Evolutionary conservation across 2,329 filamentous ascomycete species (phyloP).

Genomic region (Rosellinia necatrix): DNA sequence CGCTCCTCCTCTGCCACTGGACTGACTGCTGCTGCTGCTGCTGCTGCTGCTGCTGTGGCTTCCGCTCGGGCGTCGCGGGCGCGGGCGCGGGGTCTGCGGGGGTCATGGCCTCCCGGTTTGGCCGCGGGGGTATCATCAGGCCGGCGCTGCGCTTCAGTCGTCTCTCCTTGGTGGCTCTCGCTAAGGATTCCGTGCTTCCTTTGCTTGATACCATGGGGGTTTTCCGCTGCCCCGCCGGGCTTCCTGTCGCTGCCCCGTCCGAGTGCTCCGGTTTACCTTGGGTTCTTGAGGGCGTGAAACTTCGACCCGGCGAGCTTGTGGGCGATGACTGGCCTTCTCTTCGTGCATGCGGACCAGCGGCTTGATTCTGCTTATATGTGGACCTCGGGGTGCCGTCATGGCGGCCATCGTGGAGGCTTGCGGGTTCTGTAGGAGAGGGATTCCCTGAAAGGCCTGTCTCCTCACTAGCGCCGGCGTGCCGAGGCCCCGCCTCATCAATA

Average conservation of each 20-base stretch:
- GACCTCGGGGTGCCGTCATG: neutral
- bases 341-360: neutral
- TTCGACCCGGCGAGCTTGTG: neutral
- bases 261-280: neutral
- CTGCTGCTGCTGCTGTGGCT: no score
- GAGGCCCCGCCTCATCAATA: neutral
- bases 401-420: neutral
- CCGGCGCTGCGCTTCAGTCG: constrained; percentile 29
- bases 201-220: constrained; percentile 28
- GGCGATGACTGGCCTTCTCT: neutral
- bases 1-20: constrained; percentile 13
- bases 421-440: neutral
- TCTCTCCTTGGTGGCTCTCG: constrained; percentile 32
- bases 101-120: constrained; percentile 23
- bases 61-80: constrained; percentile 29
- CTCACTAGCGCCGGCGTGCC: neutral
- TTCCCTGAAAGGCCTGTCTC: neutral
- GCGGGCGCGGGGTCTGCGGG: constrained; percentile 5
- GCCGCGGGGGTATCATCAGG: constrained; percentile 12
- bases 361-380: neutral
- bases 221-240: constrained; percentile 30
- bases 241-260: neutral
- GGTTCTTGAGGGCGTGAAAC: neutral
- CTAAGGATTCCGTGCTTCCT: constrained; percentile 34
- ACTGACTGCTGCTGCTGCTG: constrained; percentile 16